These are phyloP conservation scores for Eutrema japonicum DNA, from an alignment of 345 rosid species.

Conservation along the genomic window DNA sequence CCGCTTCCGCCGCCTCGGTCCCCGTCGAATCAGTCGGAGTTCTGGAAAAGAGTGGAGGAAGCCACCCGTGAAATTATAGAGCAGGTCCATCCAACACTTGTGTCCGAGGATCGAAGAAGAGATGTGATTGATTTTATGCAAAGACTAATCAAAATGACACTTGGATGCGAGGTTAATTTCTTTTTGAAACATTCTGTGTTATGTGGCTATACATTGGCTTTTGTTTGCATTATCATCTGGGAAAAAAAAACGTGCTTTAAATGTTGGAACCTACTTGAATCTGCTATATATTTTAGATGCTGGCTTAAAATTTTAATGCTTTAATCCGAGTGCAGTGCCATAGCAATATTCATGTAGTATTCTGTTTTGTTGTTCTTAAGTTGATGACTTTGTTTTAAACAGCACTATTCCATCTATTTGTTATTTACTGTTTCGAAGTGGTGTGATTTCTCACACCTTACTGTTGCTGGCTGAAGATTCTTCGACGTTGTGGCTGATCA, in stretches of 20 bases:
- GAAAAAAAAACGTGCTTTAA: not conserved
- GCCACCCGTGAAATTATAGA: slow-evolving; percentile 64
- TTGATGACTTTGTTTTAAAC: slow-evolving; percentile 13
- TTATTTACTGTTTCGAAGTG: not conserved
- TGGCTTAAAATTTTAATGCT: not conserved
- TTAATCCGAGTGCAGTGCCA: not conserved
- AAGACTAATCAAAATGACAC: slow-evolving; percentile 50
- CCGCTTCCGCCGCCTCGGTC: slow-evolving; percentile 45
- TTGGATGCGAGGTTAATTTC: slow-evolving; percentile 62
- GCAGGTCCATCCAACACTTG: slow-evolving; percentile 67
- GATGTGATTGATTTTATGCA: slow-evolving; percentile 71
- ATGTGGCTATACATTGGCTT: not conserved
- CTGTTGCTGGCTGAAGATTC: not conserved
- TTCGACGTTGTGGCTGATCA: slow-evolving; percentile 4
- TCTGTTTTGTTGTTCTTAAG: not conserved
- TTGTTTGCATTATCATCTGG: not conserved
- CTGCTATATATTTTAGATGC: not conserved
- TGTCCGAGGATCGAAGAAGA: slow-evolving; percentile 71
- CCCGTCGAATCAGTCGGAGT: slow-evolving; percentile 48
- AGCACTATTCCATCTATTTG: not conserved
- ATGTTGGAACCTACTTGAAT: slow-evolving; percentile 5
- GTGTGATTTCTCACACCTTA: not conserved
- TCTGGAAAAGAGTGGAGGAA: slow-evolving; percentile 67
- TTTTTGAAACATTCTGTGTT: not conserved
- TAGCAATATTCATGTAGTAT: not conserved